A percentile compares a stretch with the other conserved stretches of the same genome.
Evolutionary conservation across 495 filamentous ascomycete species (phyloP).

Genomic region (Neurospora pannonica): DNA sequence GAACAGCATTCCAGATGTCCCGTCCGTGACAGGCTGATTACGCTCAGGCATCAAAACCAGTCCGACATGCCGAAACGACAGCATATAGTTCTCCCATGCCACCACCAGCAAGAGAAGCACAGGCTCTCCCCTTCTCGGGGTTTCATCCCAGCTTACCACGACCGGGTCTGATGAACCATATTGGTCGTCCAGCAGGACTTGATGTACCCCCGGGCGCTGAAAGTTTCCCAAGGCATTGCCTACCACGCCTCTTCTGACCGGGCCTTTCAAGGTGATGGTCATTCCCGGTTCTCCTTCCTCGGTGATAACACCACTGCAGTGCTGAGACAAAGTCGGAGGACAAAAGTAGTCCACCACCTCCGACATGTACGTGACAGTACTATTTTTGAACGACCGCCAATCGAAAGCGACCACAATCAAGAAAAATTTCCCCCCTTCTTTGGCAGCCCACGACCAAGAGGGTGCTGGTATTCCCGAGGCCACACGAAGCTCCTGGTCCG

Average conservation of each 20-base stretch:
- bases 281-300: background rate
- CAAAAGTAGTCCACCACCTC: background rate
- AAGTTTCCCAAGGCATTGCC: background rate
- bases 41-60: background rate
- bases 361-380: background rate
- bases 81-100: background rate
- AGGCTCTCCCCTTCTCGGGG: background rate
- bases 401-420: background rate
- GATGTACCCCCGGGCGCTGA: fast-evolving
- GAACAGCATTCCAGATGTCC: background rate
- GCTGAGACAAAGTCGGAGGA: background rate
- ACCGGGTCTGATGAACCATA: background rate
- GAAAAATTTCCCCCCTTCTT: background rate
- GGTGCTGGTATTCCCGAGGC: background rate
- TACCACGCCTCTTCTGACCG: background rate
- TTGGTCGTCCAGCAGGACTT: background rate
- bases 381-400: background rate
- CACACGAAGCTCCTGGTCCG: background rate
- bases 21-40: background rate
- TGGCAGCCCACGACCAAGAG: background rate
- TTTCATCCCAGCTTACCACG: background rate
- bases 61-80: background rate
- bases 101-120: background rate
- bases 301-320: background rate
- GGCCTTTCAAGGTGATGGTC: background rate